Base-by-base conservation (phyloP, 176 grass and related monocot genomes). In the Carex pumila region DNA sequence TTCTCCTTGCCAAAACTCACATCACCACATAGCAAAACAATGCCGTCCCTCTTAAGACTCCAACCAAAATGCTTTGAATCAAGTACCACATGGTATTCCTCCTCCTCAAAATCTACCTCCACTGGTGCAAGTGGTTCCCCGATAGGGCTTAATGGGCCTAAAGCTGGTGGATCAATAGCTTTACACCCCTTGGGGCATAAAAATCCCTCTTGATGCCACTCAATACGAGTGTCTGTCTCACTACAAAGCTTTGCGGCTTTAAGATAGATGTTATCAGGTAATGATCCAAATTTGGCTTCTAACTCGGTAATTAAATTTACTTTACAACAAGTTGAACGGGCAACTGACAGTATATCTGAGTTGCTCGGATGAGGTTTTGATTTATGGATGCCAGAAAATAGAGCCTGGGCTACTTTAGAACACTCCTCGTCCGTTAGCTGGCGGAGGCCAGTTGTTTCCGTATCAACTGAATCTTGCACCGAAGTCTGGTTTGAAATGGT, bases 201-300 rank as follows among this genome's bases (percentile, higher is more conserved):
- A 58, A 91, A 99, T 47, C 88, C 97, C 79, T 95, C 93, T 88
- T 84, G 88, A 89, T 95, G 91, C 97, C 97, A 99, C 82, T 89
- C 85, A 79, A 95, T 91, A 88, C 86, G 87, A 19, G 93, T 92
- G 86, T 94, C 91, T 81, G 90, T 80, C 62, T 99, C 97, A 86
- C 93, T 95, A 87, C 90, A 99, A 84, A 99, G 83, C 71, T 95
- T 99, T 82, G 93, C 90, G 70, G 97, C 97, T 84, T 92, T 99
- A 72, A 95, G 88, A 84, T 84, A 99, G 54, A 99, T 67, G 79
- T 92, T 99, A 13, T 94, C 87, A 83, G 89, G 97, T 58, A 99
- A 83, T 25, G 71, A 39, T 59, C 91, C 97, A 75, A 88, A 99
- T 90, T 99, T 99, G 61, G 60, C 85, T 78, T 99, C 91, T 75